A percentile compares a stretch with the other conserved stretches of the same genome.
Evolutionary conservation across 306 rosid species (phyloP).

Genomic region (Inga oerstediana): DNA sequence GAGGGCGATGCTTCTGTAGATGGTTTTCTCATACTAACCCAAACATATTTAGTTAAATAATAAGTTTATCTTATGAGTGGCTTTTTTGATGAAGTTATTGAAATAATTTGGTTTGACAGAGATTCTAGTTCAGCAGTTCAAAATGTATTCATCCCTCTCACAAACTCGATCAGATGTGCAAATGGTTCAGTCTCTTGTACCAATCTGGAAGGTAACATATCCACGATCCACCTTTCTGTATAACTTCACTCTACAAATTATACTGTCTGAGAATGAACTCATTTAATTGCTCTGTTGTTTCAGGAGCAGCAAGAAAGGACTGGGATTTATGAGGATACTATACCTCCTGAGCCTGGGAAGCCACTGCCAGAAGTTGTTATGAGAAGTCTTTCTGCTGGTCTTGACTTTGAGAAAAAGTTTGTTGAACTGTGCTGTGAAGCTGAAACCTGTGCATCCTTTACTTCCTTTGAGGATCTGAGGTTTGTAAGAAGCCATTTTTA

Average conservation of each 20-base stretch:
- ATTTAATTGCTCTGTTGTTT: slow-evolving; percentile 31
- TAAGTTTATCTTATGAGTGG: slow-evolving; percentile 17
- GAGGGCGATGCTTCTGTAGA: slow-evolving; percentile 84
- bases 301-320: slow-evolving; percentile 79
- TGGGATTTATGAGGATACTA: slow-evolving; percentile 51
- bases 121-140: slow-evolving; percentile 70
- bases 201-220: slow-evolving; percentile 85
- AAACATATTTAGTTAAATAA: slow-evolving; percentile 12
- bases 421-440: slow-evolving; percentile 49
- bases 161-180: slow-evolving; percentile 73
- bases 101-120: slow-evolving; percentile 55
- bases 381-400: slow-evolving; percentile 58
- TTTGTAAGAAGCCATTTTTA: slow-evolving; percentile 35
- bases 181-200: slow-evolving; percentile 93
- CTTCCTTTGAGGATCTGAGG: slow-evolving; percentile 53
- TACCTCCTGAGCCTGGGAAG: slow-evolving; percentile 63
- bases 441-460: slow-evolving; percentile 37
- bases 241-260: slow-evolving; percentile 18
- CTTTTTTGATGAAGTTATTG: slow-evolving; percentile 5
- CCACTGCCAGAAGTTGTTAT: slow-evolving; percentile 76
- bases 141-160: slow-evolving; percentile 81
- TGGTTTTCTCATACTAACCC: slow-evolving; percentile 41
- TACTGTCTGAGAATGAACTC: slow-evolving; percentile 23
- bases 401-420: slow-evolving; percentile 55
- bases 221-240: slow-evolving; percentile 27